Percentiles rank a stretch among this genome's conserved stretches.
phyloP scores from a whole-genome alignment of 2,329 filamentous ascomycete genomes.

The Fusarium foetens region DNA sequence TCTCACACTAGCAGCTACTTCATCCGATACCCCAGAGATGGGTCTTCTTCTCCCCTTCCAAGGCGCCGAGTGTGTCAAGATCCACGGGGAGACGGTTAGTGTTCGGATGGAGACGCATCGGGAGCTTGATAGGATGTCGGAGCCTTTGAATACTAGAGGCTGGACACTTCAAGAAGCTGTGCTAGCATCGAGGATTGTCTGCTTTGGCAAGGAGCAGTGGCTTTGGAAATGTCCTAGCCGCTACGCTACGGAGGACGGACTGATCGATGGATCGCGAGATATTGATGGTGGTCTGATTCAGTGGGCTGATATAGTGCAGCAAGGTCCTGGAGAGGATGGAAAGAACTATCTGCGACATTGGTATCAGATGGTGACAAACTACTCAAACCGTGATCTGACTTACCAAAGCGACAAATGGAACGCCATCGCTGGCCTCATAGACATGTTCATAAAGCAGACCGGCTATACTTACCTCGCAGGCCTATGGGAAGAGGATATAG shows the following conservation, averaged over 20 bases:
- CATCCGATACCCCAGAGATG: neutral
- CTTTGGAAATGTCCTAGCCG: conserved; percentile 14
- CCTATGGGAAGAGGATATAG: conserved; percentile 6
- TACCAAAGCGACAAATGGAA: neutral
- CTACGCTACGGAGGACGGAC: neutral
- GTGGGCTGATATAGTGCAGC: neutral
- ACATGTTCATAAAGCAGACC: neutral
- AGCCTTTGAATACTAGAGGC: neutral
- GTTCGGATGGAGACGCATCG: neutral
- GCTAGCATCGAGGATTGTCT: neutral
- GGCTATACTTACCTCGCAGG: neutral
- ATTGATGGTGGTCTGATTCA: neutral
- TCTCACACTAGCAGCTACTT: neutral
- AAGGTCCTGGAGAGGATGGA: neutral
- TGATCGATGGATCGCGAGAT: neutral
- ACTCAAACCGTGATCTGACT: neutral
- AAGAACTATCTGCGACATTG: neutral
- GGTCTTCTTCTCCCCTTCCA: conserved; percentile 6
- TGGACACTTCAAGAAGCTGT: conserved; percentile 14
- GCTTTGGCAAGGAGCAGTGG: conserved; percentile 6
- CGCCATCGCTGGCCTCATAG: neutral
- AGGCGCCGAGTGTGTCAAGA: neutral
- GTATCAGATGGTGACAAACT: neutral
- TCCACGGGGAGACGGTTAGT: neutral
- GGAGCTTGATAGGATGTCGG: neutral